Conservation (phyloP, 1,139 yeast genomes). For the Zhuliangozyma parablackwelliae region DNA sequence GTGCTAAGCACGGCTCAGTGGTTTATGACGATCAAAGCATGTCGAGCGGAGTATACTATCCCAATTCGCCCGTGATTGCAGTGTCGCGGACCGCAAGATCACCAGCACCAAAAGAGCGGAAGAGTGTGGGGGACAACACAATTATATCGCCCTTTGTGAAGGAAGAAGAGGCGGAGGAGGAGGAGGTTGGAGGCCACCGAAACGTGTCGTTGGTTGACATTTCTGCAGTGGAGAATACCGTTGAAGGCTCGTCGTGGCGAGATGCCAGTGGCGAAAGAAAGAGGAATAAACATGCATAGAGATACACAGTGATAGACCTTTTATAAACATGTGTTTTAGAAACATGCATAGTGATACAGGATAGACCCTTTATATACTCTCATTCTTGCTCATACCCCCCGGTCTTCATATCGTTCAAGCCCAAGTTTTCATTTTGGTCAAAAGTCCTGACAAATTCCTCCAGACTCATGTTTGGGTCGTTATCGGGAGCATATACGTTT, state of each 20-base stretch:
- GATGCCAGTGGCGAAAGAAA: conserved; percentile 3
- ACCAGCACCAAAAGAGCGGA: conserved; percentile 1
- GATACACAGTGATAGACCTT: conserved; percentile 3
- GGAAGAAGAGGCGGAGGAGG: too few species aligned
- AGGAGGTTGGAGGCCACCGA: too few species aligned
- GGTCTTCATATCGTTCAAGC: conserved; percentile 73
- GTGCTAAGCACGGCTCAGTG: conserved; percentile 2
- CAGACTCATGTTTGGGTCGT: conserved; percentile 89
- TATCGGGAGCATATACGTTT: conserved; percentile 96
- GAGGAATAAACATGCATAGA: conserved; percentile 1
- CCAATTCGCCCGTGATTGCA: conserved; percentile 7
- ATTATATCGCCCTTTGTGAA: too few species aligned
- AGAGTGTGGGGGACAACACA: too few species aligned
- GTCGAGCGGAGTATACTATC: conserved; percentile 9
- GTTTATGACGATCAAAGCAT: conserved; percentile 5
- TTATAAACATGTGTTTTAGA: conserved; percentile 5
- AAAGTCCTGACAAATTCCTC: conserved; percentile 87
- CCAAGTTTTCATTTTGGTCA: conserved; percentile 88
- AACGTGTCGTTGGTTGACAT: conserved; percentile 6
- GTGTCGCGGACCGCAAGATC: background rate
- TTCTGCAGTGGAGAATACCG: conserved; percentile 5
- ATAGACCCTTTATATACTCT: conserved; percentile 8
- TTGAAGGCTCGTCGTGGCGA: conserved; percentile 9
- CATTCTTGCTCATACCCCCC: conserved; percentile 6
- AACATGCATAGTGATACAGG: background rate